These are phyloP conservation scores for Candida easanensis DNA, from an alignment of 805 yeast species.

Conservation along the genomic window DNA sequence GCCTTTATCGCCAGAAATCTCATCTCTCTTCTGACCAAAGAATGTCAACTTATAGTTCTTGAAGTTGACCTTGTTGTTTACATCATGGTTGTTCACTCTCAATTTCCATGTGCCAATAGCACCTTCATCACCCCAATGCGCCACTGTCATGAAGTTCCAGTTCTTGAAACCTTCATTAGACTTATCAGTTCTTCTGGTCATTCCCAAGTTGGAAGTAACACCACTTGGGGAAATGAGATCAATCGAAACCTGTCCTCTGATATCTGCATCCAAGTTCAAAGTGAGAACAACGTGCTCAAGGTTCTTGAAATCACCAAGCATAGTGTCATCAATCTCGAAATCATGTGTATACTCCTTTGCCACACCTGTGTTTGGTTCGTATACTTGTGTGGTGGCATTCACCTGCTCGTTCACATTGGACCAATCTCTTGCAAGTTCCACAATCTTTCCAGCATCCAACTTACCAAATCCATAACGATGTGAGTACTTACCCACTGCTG, in stretches of 20 bases:
- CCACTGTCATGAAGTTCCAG: conserved; percentile 97
- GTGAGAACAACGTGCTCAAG: conserved; percentile 86
- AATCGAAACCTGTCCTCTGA: conserved; percentile 69
- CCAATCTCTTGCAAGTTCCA: conserved; percentile 72
- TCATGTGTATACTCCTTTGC: conserved; percentile 31
- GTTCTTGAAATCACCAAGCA: conserved; percentile 59
- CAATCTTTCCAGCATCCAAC: conserved; percentile 76
- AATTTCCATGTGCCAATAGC: conserved; percentile 84
- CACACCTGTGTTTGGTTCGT: conserved; percentile 9
- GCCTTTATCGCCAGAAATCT: conserved; percentile 33
- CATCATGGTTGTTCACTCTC: conserved; percentile 49
- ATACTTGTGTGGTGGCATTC: conserved; percentile 41
- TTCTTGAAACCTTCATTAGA: conserved; percentile 57
- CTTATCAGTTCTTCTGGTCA: conserved; percentile 57
- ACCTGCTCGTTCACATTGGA: conserved; percentile 87
- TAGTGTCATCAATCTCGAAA: conserved; percentile 47
- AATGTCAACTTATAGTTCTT: conserved; percentile 73
- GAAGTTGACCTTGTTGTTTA: conserved; percentile 40
- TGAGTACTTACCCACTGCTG: conserved; percentile 67
- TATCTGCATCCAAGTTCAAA: conserved; percentile 60
- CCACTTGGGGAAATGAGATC: conserved; percentile 75
- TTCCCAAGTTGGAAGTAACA: conserved; percentile 68
- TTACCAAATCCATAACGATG: conserved; percentile 92
- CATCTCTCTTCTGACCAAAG: conserved; percentile 72
- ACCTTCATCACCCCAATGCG: conserved; percentile 93